These are phyloP conservation scores for Gaertneriomyces semiglobifer DNA, from an alignment of 192 early-diverging fungal species.

Conservation along the genomic window DNA sequence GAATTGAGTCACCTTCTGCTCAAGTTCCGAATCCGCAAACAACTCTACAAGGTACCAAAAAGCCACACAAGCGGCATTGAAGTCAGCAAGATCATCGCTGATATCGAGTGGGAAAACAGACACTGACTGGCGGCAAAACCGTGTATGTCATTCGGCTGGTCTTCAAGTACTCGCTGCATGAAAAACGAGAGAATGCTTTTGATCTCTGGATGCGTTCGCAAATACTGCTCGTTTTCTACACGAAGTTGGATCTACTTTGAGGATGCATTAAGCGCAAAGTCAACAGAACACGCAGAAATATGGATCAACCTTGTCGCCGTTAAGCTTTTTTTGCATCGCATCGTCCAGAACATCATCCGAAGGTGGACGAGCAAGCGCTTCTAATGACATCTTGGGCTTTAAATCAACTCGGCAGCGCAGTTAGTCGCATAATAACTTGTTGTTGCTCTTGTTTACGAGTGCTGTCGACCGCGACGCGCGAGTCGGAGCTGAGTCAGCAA, in stretches of 20 bases:
- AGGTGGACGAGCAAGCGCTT: not conserved
- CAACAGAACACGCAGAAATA: too few relatives aligned
- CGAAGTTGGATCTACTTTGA: constrained; percentile 30
- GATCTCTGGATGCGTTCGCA: constrained; percentile 50
- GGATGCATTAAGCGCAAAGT: too few relatives aligned
- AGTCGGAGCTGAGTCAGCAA: too few relatives aligned
- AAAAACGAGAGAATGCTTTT: constrained; percentile 41
- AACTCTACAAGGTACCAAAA: constrained; percentile 8
- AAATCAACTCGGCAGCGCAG: too few relatives aligned
- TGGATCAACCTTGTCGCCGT: constrained; percentile 10
- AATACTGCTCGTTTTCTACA: constrained; percentile 47
- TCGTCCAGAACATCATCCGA: constrained; percentile 9
- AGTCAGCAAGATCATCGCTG: too few relatives aligned
- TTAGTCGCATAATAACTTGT: too few relatives aligned
- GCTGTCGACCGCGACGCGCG: too few relatives aligned
- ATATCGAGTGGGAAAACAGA: too few relatives aligned
- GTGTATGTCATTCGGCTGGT: constrained; percentile 37
- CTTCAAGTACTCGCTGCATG: constrained; percentile 32
- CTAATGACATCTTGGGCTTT: too few relatives aligned
- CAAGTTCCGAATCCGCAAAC: constrained; percentile 28
- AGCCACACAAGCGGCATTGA: too few relatives aligned
- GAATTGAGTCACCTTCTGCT: constrained; percentile 13
- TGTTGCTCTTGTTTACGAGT: too few relatives aligned
- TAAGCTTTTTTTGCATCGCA: constrained; percentile 25
- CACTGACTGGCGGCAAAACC: constrained; percentile 35